Evolutionary conservation across 495 filamentous ascomycete species (phyloP).

Genomic region (Viridothelium virens): DNA sequence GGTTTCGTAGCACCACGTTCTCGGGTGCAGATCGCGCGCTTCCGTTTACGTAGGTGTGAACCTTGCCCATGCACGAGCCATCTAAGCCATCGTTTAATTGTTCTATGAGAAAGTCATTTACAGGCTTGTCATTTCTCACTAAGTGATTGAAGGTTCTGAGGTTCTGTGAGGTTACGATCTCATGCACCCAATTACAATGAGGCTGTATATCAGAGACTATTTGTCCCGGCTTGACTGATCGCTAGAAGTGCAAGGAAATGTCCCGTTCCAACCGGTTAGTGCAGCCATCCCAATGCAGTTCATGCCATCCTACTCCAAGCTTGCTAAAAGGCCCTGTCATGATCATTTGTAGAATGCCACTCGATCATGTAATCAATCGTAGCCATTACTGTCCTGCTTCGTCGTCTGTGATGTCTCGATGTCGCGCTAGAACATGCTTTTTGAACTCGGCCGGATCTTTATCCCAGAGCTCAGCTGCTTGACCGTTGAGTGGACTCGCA

Average conservation of each 20-base stretch:
- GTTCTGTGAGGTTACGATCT: not conserved
- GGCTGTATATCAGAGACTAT: not conserved
- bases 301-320: not conserved
- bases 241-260: not conserved
- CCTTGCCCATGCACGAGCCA: not conserved
- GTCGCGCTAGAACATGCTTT: conserved; percentile 57
- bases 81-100: not conserved
- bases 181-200: not conserved
- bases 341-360: not conserved
- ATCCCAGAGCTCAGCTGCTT: conserved; percentile 95
- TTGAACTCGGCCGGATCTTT: conserved; percentile 82
- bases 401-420: conserved; percentile 53
- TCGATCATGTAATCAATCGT: not conserved
- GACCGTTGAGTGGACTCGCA: conserved; percentile 87
- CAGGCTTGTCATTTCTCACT: not conserved
- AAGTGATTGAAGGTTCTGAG: not conserved
- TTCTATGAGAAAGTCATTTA: not conserved
- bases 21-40: conserved; percentile 4
- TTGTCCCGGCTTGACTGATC: not conserved
- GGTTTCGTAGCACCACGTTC: not conserved
- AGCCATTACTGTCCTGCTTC: conserved; percentile 25
- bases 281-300: conserved; percentile 6
- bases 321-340: not conserved
- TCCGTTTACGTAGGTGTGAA: not conserved
- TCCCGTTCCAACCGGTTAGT: not conserved